A percentile compares a stretch with the other conserved stretches of the same genome.
These are phyloP conservation scores for Nemophila menziesii DNA, from an alignment of 257 asterid species.

Conservation along the genomic window DNA sequence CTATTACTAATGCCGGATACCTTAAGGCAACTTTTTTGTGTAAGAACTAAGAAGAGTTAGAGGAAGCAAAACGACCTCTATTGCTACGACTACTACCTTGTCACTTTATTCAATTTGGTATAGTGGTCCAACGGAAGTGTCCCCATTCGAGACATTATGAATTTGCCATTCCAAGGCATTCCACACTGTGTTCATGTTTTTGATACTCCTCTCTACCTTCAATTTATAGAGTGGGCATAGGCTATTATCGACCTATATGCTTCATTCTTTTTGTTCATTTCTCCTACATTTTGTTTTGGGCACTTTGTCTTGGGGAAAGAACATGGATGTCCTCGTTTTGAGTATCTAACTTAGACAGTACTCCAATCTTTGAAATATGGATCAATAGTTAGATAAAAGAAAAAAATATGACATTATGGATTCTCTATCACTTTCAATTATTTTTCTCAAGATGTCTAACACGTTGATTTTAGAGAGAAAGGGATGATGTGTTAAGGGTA, in stretches of 20 bases:
- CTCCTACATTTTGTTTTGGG: neutral
- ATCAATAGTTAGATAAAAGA: too few species aligned
- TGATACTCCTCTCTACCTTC: neutral
- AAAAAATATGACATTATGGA: too few species aligned
- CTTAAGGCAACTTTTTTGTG: conserved; percentile 23
- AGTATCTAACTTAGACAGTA: neutral
- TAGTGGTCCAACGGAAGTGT: conserved; percentile 22
- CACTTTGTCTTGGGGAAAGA: conserved; percentile 6
- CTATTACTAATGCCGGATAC: conserved; percentile 19
- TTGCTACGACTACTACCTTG: too few species aligned
- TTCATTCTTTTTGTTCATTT: neutral
- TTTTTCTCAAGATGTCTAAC: too few species aligned
- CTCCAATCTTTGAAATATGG: too few species aligned
- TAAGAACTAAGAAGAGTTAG: too few species aligned
- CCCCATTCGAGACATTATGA: conserved; percentile 30
- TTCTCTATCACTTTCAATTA: too few species aligned
- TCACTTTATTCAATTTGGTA: conserved; percentile 19
- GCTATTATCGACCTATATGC: neutral
- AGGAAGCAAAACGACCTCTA: conserved; percentile 5
- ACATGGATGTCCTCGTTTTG: neutral
- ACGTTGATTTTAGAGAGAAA: too few species aligned
- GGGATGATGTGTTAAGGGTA: too few species aligned
- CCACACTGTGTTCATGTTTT: conserved; percentile 17
- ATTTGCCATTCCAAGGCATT: conserved; percentile 41
- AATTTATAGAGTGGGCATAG: neutral